phyloP scores from a whole-genome alignment of 1,139 yeast genomes.

The Hansenula sp. region DNA sequence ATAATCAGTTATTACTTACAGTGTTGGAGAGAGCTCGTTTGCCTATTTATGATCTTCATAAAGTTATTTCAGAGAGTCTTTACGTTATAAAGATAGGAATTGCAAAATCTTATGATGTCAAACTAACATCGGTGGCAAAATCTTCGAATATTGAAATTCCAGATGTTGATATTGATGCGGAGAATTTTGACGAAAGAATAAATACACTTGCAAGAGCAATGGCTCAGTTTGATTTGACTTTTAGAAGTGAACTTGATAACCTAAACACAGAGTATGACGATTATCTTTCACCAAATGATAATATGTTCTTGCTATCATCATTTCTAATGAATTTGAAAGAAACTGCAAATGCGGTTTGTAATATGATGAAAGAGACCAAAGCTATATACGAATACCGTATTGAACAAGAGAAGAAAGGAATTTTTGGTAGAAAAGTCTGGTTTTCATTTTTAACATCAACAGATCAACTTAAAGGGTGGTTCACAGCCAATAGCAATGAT shows the following conservation, averaged over 20 bases:
- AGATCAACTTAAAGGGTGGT: constrained; percentile 31
- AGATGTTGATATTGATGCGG: constrained; percentile 14
- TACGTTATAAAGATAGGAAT: constrained; percentile 28
- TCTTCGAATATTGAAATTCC: constrained; percentile 15
- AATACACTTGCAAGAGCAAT: constrained; percentile 26
- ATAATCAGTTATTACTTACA: constrained; percentile 27
- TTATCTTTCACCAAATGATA: constrained; percentile 40
- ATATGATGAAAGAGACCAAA: constrained; percentile 29
- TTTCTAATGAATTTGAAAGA: constrained; percentile 43
- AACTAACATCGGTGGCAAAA: constrained; percentile 16
- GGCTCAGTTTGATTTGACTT: constrained; percentile 28
- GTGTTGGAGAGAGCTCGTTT: constrained; percentile 28
- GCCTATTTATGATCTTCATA: constrained; percentile 30
- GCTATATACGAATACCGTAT: constrained; percentile 28
- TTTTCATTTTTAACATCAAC: constrained; percentile 32
- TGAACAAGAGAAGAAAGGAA: constrained; percentile 29
- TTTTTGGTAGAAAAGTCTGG: constrained; percentile 39
- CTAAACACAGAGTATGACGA: constrained; percentile 20
- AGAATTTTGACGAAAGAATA: constrained; percentile 25
- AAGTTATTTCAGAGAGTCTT: constrained; percentile 28
- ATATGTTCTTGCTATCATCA: constrained; percentile 42
- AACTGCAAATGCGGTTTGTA: constrained; percentile 28
- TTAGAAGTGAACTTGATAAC: constrained; percentile 26
- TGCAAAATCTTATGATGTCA: constrained; percentile 38
- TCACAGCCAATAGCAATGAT: constrained; percentile 23